Conservation (phyloP, 2,329 filamentous ascomycete genomes). For the Aspergillus sojae region DNA sequence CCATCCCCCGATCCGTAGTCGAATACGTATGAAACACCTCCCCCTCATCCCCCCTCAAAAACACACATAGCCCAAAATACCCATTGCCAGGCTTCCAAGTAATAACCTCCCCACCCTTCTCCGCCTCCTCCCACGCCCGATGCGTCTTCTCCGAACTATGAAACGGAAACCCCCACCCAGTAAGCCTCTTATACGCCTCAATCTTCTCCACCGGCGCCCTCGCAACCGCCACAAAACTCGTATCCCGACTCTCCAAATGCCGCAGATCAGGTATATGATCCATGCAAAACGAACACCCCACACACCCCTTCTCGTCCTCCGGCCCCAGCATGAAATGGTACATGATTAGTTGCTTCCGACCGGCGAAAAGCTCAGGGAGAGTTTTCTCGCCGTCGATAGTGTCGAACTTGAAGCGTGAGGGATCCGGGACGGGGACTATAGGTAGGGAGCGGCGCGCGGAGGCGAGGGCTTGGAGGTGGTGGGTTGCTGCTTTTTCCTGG, state of each 20-base stretch:
- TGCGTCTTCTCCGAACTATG: slow-evolving; percentile 28
- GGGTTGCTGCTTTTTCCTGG: slow-evolving; percentile 19
- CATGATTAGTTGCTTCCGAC: slow-evolving; percentile 34
- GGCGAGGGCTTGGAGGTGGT: slow-evolving; percentile 25
- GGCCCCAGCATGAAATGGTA: slow-evolving; percentile 54
- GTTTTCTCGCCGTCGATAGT: slow-evolving; percentile 23
- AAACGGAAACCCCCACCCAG: slow-evolving; percentile 49
- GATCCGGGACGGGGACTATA: slow-evolving; percentile 43
- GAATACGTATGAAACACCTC: slow-evolving; percentile 23
- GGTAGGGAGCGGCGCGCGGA: slow-evolving; percentile 41
- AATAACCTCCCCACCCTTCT: slow-evolving; percentile 15
- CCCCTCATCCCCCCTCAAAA: slow-evolving; percentile 34
- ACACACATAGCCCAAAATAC: slow-evolving; percentile 49
- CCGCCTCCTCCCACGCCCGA: slow-evolving; percentile 15
- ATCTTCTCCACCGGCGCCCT: slow-evolving; percentile 1
- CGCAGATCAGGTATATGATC: slow-evolving; percentile 42
- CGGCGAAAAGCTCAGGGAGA: slow-evolving; percentile 29
- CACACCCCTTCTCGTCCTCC: slow-evolving; percentile 37
- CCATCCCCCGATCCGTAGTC: slow-evolving; percentile 20
- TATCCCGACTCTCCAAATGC: slow-evolving; percentile 6
- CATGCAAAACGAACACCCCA: slow-evolving; percentile 43
- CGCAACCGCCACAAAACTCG: slow-evolving; percentile 6
- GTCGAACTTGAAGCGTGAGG: slow-evolving; percentile 40
- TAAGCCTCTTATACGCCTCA: slow-evolving; percentile 38
- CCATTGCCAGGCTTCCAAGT: slow-evolving; percentile 24